Evolutionary conservation across 169 alveolate species (phyloP).

Genomic region (Eimeria sp.): DNA sequence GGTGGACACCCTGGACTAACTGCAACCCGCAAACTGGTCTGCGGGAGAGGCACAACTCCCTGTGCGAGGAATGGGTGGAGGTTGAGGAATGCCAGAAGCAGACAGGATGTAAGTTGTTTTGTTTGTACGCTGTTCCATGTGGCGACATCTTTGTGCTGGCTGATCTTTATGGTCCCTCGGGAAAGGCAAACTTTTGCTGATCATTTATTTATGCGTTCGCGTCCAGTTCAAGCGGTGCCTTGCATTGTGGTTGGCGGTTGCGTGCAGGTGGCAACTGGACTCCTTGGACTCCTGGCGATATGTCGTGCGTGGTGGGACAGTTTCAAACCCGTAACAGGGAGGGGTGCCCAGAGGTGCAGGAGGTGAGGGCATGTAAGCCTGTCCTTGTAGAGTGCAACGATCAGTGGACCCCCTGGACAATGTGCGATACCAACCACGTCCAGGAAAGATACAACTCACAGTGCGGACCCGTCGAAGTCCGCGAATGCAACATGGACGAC

Average conservation of each 20-base stretch:
- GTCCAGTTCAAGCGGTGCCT: no score
- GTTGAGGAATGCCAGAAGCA: conserved; percentile 24
- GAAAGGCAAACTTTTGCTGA: no score
- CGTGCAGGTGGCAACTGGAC: conserved; percentile 66
- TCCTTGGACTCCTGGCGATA: conserved; percentile 37
- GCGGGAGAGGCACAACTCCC: background rate
- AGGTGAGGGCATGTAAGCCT: background rate
- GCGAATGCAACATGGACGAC: conserved; percentile 44
- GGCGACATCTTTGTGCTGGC: background rate
- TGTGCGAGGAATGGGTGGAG: conserved; percentile 29
- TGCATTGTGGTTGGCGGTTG: no score
- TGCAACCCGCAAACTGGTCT: conserved; percentile 24
- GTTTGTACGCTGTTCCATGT: no score
- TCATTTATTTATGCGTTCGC: no score
- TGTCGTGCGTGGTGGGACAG: background rate
- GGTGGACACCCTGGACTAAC: conserved; percentile 40
- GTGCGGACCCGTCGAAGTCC: conserved; percentile 47
- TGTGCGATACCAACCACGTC: background rate
- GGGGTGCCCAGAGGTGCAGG: conserved; percentile 19
- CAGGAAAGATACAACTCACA: conserved; percentile 59
- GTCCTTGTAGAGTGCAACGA: background rate
- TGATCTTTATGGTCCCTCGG: no score
- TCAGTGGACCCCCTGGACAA: conserved; percentile 57
- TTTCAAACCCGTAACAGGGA: conserved; percentile 38
- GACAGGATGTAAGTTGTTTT: conserved; percentile 20